phyloP scores from a whole-genome alignment of 139 green algal genomes.

The Limnomonas spitsbergensis region DNA sequence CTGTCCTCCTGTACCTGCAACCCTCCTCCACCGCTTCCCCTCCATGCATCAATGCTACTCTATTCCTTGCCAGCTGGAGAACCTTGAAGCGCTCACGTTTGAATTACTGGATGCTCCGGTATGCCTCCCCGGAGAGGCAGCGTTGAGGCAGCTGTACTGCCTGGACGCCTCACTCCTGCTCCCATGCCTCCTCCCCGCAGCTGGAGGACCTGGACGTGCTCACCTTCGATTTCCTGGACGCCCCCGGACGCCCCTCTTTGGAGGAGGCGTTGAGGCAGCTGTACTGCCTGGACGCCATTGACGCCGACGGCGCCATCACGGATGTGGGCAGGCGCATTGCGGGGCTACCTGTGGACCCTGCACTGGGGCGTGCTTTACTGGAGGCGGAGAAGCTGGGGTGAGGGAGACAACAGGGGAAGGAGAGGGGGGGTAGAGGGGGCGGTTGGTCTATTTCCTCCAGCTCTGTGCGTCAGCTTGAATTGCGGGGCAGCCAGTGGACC shows the following conservation, averaged over 20 bases:
- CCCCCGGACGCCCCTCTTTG: conserved; percentile 48
- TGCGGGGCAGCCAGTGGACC: conserved; percentile 78
- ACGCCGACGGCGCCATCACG: conserved; percentile 76
- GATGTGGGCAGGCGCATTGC: conserved; percentile 55
- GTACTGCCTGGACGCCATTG: conserved; percentile 84
- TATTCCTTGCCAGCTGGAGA: neutral
- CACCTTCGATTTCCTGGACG: conserved; percentile 92
- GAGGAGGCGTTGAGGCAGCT: conserved; percentile 59
- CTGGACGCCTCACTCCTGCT: conserved; percentile 45
- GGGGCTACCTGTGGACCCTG: conserved; percentile 79
- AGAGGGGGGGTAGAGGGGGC: neutral
- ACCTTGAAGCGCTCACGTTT: conserved; percentile 80
- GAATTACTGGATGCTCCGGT: conserved; percentile 89
- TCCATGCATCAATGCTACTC: neutral
- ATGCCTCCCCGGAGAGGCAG: conserved; percentile 33
- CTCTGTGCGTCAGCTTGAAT: too few relatives aligned
- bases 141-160: conserved; percentile 71
- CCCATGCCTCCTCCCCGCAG: neutral
- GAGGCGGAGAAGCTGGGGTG: conserved; percentile 70
- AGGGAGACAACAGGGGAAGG: neutral
- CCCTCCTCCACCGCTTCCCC: neutral
- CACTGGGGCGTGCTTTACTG: conserved; percentile 73
- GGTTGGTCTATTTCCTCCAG: too few relatives aligned
- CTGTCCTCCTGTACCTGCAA: neutral
- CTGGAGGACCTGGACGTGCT: conserved; percentile 79